These are phyloP conservation scores for Berberis thunbergii DNA, from an alignment of 164 flowering plant species.

Conservation along the genomic window DNA sequence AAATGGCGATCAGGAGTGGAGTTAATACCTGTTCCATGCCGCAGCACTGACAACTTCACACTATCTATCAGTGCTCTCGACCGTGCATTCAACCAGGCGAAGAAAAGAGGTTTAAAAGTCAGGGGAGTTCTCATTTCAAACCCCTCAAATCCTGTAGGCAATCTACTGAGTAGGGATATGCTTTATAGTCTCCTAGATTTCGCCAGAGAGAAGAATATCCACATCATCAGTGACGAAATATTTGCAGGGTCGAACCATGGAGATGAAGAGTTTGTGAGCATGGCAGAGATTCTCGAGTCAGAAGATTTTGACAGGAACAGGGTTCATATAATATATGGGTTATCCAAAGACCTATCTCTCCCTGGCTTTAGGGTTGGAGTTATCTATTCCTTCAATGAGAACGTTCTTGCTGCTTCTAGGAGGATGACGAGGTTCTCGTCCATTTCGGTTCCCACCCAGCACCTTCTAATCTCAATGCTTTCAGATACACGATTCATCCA, in stretches of 20 bases:
- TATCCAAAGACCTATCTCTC: constrained; percentile 74
- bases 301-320: constrained; percentile 61
- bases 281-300: constrained; percentile 59
- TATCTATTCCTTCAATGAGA: constrained; percentile 63
- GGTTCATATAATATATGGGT: constrained; percentile 71
- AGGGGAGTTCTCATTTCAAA: constrained; percentile 78
- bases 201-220: constrained; percentile 87
- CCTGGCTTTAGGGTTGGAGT: constrained; percentile 64
- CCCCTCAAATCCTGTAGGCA: constrained; percentile 88
- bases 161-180: constrained; percentile 43
- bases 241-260: constrained; percentile 73
- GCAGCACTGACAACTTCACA: constrained; percentile 75
- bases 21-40: constrained; percentile 88
- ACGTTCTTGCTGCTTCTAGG: constrained; percentile 58
- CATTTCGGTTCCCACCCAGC: constrained; percentile 65
- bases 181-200: constrained; percentile 70
- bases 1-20: constrained; percentile 90
- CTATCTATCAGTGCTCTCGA: constrained; percentile 63
- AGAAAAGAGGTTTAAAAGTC: constrained; percentile 73
- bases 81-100: constrained; percentile 82
- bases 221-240: constrained; percentile 72
- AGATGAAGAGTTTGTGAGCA: constrained; percentile 71
- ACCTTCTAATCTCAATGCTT: constrained; percentile 61
- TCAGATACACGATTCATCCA: constrained; percentile 52
- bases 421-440: constrained; percentile 72